Base-by-base conservation (phyloP, 495 filamentous ascomycete species). In the Talaromyces adpressus region DNA sequence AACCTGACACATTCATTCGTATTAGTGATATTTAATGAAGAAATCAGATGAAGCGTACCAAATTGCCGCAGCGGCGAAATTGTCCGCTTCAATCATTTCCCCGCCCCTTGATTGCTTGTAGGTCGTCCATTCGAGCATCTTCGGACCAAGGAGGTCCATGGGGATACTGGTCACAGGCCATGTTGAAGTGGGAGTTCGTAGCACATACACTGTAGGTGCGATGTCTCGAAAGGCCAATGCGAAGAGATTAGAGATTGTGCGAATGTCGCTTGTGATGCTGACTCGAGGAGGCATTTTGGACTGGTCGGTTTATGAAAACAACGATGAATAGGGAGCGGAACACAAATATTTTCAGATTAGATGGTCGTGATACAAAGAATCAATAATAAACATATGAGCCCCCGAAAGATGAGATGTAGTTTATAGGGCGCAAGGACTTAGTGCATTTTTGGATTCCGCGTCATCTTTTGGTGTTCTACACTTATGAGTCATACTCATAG, bases 1-100 rank as follows among this genome's bases (percentile, higher is more conserved):
- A 59, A 60, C 49, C 56, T 60, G 51, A 2, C 14, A n/a, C 51
- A 23, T 27, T 27, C 14, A n/a, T 29, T 25, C 8, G 8, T 12
- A 20, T 49, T 16, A 16, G 25, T 57, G 27, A 27, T 4, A 27
- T 27, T 3, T 27, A 27, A 27, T 27, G 14, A 61, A 22, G 27
- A 18, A 36, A 23, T 47, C 12, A 60, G 23, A 36, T n/a, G 27
- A 11, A 22, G 53, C 27, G 27, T 23, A 66, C 65, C 65, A 66
- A 8, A 66, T 52, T 27, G 65, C 65, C 4, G 56, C 65, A 1
- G 65, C 65, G 1, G 65, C 65, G 7, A 34, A 66, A 47, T 63
- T 30, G 11, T 49, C 64, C 3, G 64, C 61, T 45, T 63, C 64
- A 5, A 63, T 60, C 29, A 67, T 4, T 27, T 61, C 57, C 0